Conservation (phyloP, 306 rosid species). For the Rosa multiflora region DNA sequence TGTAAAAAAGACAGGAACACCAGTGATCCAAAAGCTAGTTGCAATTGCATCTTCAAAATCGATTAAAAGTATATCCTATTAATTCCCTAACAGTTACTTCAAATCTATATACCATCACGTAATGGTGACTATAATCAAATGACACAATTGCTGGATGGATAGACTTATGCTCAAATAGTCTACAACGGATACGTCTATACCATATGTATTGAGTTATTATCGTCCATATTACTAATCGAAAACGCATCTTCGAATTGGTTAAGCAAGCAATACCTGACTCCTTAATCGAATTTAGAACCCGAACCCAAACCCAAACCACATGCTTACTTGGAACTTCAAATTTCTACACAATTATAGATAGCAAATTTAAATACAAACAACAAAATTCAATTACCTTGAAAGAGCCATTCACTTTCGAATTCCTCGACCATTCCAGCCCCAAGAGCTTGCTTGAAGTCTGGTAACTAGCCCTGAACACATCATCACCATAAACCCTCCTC, state of each 20-base stretch:
- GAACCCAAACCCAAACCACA: too few relatives aligned
- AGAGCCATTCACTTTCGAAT: conserved; percentile 54
- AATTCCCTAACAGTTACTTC: neutral
- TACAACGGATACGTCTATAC: neutral
- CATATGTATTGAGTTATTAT: neutral
- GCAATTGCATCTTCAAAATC: neutral
- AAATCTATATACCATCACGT: neutral
- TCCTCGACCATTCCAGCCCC: conserved; percentile 81
- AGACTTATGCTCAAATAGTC: neutral
- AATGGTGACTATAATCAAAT: neutral
- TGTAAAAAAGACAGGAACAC: neutral
- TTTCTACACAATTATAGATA: neutral
- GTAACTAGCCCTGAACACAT: conserved; percentile 56
- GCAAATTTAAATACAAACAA: neutral
- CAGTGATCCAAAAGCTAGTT: neutral
- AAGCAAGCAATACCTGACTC: too few relatives aligned
- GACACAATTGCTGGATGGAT: neutral
- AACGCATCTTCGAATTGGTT: too few relatives aligned
- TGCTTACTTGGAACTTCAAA: neutral
- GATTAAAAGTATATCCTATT: neutral
- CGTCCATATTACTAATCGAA: neutral
- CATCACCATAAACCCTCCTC: conserved; percentile 56
- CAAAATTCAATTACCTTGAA: conserved; percentile 54
- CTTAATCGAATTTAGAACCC: too few relatives aligned
- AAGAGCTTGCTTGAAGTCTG: conserved; percentile 59